phyloP scores from a whole-genome alignment of 1,284 basidiomycete genomes.

The Mycena sp. region DNA sequence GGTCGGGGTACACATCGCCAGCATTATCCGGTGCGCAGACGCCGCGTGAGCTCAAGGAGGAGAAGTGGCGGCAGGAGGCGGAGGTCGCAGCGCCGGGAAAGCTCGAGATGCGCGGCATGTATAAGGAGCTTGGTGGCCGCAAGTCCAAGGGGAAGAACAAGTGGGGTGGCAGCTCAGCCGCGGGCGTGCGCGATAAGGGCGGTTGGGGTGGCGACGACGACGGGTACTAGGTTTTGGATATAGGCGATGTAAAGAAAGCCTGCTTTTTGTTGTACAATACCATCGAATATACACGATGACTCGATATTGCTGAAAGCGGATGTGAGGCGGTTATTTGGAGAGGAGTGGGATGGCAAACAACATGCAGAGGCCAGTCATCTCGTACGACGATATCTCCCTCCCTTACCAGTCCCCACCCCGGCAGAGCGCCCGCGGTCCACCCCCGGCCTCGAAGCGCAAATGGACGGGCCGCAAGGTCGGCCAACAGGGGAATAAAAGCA shows the following conservation, averaged over 20 bases:
- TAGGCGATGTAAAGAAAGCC: neutral
- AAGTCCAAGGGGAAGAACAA: conserved; percentile 79
- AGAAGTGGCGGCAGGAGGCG: conserved; percentile 72
- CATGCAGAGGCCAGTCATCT: conserved; percentile 55
- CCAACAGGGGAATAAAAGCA: conserved; percentile 30
- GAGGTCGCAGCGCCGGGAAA: conserved; percentile 71
- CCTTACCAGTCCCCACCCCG: conserved; percentile 41
- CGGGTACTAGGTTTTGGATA: neutral
- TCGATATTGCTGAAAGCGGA: conserved; percentile 7
- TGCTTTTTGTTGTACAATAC: neutral
- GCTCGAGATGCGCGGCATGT: conserved; percentile 86
- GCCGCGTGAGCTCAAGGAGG: conserved; percentile 79
- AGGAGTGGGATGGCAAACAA: conserved; percentile 4
- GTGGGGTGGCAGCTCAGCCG: conserved; percentile 57
- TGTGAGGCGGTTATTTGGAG: conserved; percentile 1
- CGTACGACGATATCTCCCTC: conserved; percentile 64
- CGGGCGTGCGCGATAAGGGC: conserved; percentile 69
- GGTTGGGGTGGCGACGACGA: conserved; percentile 64
- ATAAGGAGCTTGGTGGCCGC: conserved; percentile 88
- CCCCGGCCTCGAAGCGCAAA: conserved; percentile 62
- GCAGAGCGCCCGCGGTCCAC: conserved; percentile 23
- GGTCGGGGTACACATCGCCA: conserved; percentile 59
- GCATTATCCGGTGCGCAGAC: conserved; percentile 75
- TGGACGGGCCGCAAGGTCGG: conserved; percentile 43
- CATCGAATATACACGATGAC: conserved; percentile 1